These are phyloP conservation scores for Moringa oleifera DNA, from an alignment of 345 rosid species.

Conservation along the genomic window DNA sequence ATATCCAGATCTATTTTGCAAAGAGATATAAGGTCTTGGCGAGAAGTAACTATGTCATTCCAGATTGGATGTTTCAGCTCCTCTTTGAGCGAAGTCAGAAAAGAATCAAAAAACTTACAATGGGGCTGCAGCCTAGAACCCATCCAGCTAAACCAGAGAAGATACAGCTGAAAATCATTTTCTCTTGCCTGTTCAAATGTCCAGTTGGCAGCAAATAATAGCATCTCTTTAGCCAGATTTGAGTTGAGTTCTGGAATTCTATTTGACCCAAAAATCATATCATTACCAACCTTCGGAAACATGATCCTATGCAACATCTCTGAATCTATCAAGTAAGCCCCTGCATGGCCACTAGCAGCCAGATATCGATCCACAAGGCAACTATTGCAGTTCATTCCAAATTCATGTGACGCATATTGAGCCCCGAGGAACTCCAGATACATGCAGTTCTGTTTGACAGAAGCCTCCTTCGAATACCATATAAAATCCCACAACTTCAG, in stretches of 20 bases:
- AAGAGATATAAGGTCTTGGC: slow-evolving; percentile 38
- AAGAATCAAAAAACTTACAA: slow-evolving; percentile 37
- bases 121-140: slow-evolving; percentile 41
- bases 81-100: slow-evolving; percentile 36
- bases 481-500: slow-evolving; percentile 51
- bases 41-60: slow-evolving; percentile 39
- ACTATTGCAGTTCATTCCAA: slow-evolving; percentile 19
- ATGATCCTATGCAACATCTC: slow-evolving; percentile 26
- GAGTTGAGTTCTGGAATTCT: slow-evolving; percentile 19
- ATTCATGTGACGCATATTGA: slow-evolving; percentile 41
- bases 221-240: slow-evolving; percentile 40
- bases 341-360: slow-evolving; percentile 16
- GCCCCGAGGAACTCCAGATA: slow-evolving; percentile 77
- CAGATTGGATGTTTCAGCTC: slow-evolving; percentile 77
- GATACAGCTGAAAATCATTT: slow-evolving; percentile 60
- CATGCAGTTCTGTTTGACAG: slow-evolving; percentile 72
- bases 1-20: slow-evolving; percentile 29
- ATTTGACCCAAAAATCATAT: slow-evolving; percentile 8
- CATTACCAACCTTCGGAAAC: slow-evolving; percentile 39
- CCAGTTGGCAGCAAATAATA: slow-evolving; percentile 77
- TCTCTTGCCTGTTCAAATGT: slow-evolving; percentile 75
- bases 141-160: slow-evolving; percentile 65
- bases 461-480: slow-evolving; percentile 57
- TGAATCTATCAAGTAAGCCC: slow-evolving; percentile 30
- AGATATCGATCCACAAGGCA: slow-evolving; percentile 19